These are phyloP conservation scores for Obelidium mucronatum DNA, from an alignment of 192 early-diverging fungal genomes.

Conservation along the genomic window DNA sequence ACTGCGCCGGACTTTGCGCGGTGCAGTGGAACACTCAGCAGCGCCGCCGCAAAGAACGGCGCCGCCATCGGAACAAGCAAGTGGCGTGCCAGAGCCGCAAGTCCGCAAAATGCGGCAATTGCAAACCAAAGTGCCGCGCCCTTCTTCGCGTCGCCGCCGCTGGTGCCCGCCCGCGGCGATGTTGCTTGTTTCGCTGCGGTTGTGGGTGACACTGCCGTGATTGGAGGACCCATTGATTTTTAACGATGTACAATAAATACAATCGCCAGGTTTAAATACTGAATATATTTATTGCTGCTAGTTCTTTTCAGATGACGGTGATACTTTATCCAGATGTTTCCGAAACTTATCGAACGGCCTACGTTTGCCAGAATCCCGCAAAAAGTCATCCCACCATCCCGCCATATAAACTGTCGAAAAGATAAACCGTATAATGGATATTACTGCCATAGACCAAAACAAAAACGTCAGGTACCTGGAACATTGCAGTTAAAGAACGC, in stretches of 20 bases:
- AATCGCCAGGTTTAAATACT: too few relatives aligned
- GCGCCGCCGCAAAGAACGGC: slow-evolving; percentile 12
- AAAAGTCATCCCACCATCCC: slow-evolving; percentile 38
- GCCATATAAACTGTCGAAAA: slow-evolving; percentile 43
- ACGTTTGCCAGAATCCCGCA: slow-evolving; percentile 7
- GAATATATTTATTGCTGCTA: too few relatives aligned
- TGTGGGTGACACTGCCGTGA: not conserved
- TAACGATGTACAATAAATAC: too few relatives aligned
- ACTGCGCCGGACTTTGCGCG: not conserved
- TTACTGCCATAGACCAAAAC: slow-evolving; percentile 67
- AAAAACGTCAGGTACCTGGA: slow-evolving; percentile 72
- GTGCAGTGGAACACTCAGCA: slow-evolving; percentile 29
- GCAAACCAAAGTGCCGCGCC: not conserved
- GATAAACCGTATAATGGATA: slow-evolving; percentile 46
- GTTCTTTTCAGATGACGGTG: too few relatives aligned
- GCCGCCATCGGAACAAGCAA: slow-evolving; percentile 11
- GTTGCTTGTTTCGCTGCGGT: not conserved
- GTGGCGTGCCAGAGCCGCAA: not conserved
- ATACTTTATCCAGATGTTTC: not conserved
- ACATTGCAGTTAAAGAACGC: slow-evolving; percentile 3
- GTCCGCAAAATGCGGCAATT: not conserved
- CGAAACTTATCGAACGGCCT: not conserved
- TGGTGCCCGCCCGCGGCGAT: not conserved
- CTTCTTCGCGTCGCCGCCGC: not conserved
- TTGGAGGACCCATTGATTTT: too few relatives aligned